Base-by-base conservation (phyloP, 1,139 yeast genomes). In the Hemisphaericaspora xylanilytica region DNA sequence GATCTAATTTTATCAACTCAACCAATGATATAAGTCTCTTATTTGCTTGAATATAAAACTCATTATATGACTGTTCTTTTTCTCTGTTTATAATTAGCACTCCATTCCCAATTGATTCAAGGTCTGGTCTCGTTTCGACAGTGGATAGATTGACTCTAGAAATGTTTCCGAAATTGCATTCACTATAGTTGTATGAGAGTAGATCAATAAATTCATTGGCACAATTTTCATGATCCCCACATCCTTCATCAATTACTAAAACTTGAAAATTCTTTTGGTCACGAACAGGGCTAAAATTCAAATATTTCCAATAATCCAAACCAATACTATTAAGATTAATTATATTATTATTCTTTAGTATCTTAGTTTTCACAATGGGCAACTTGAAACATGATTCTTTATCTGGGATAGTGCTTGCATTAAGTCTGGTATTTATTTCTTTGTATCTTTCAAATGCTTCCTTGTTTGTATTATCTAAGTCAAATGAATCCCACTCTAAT, bases 211-310 rank as follows among this genome's bases (percentile, higher is more conserved):
- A 76, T 12, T 64, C 69, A 5, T 51, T 56, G 10, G 49, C 49
- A 31, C 60, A 52, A 18, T 52, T 53, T 12, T 41, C 36, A 29
- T 36, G 46, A 36, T 36, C 47, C 40, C 44, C 49, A 32, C 47
- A 45, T 28, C 52, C 49, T 45, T 69, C 73, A 4, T 69, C 55
- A 4, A 83, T 52, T 44, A 81, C 51, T n/a, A 83, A 47, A 4
- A 80, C 59, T 41, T 75, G 78, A 43, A 81, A 75, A 46, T 74
- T 65, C 45, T 82, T 81, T 5, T 39, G 33, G 3, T 60, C 58
- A 24, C 59, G 56, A 6, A 73, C 51, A 0, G 90, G 87, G 38
- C 73, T 68, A 37, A 83, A 69, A 42, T 76, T 75, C 47, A 84
- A 56, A 43, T 71, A 59, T 38, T 70, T 73, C 87, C 87, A 81